Evolutionary conservation across 2,329 filamentous ascomycete genomes (phyloP), one percentile per base, ranked within the genome.

Genomic region (Fusarium phyllophilum): DNA sequence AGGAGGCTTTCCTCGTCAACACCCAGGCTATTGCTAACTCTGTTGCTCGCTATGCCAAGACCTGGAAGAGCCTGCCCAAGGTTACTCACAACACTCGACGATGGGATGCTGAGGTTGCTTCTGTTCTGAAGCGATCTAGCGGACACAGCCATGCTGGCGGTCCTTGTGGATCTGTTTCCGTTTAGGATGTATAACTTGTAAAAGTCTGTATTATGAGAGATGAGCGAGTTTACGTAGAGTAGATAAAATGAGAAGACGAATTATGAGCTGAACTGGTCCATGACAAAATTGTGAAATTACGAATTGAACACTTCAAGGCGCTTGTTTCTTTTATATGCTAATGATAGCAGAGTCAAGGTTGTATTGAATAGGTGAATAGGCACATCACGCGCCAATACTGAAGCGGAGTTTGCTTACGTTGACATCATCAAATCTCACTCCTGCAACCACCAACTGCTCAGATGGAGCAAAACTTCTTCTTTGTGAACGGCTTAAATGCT

Each of bases 1-100:
- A 82, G 59, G 84, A 85, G 48, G 86, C 86, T 11, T 87, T 81
- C 79, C 79, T 85, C 24, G 72, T 85, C 68, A 86, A 85, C 79
- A 83, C 84, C 29, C 81, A 84, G 80, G 81, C 79, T 39, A 84
- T 85, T 41, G 83, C 83, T 39, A 78, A 85, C 79, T 80, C 81
- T 22, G 82, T 85, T 13, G 83, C 83, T 70, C 82, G 80, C 75
- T 85, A 85, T 65, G 82, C 83, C 44, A 69, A 78, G 61, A 83
- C 82, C 76, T 85, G 79, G 55, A 81, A 83, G 57, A 70, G 76
- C 8, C 72, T 85, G n/a, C 79, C 80, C 17, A 45, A 52, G 68
- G 29, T 80, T 73, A 56, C 75, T 72, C 75, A 68, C 75, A 45
- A 66, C 65, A 77, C 79, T 66, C 74, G 81, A 51, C 65, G 80